These are phyloP conservation scores for Rutidosis leptorrhynchoides DNA, from an alignment of 129 eudicot genomes.

Conservation along the genomic window DNA sequence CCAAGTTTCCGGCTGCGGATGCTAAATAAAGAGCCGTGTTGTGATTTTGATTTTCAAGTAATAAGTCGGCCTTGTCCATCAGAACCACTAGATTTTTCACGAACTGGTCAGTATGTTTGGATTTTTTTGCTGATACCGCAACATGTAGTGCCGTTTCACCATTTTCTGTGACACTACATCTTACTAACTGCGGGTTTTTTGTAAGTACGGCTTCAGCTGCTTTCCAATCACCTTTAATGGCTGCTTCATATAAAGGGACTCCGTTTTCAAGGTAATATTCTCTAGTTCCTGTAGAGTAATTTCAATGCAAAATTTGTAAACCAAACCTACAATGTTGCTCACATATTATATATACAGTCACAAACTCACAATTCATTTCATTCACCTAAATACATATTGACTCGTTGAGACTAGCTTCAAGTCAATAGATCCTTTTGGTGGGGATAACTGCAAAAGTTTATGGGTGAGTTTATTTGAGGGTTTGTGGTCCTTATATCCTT, in stretches of 20 bases:
- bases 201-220: slow-evolving; percentile 18
- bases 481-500: too few species aligned
- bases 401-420: too few species aligned
- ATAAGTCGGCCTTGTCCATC: slow-evolving; percentile 31
- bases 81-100: slow-evolving; percentile 30
- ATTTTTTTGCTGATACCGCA: slow-evolving; percentile 39
- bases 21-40: slow-evolving; percentile 42
- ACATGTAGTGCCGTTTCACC: slow-evolving; percentile 50
- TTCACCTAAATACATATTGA: too few species aligned
- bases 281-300: slow-evolving; percentile 12
- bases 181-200: not conserved
- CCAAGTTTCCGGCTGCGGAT: slow-evolving; percentile 33
- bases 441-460: not conserved
- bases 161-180: slow-evolving; percentile 29
- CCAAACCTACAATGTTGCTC: not conserved
- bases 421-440: not conserved
- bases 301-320: not conserved
- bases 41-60: slow-evolving; percentile 17
- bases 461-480: too few species aligned
- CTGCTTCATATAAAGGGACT: slow-evolving; percentile 34
- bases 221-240: slow-evolving; percentile 38
- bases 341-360: not conserved
- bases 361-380: too few species aligned
- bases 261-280: not conserved
- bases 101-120: slow-evolving; percentile 12